A percentile compares a stretch with the other conserved stretches of the same genome.
phyloP scores from a whole-genome alignment of 169 alveolate species.

The Plasmodium berghei region DNA sequence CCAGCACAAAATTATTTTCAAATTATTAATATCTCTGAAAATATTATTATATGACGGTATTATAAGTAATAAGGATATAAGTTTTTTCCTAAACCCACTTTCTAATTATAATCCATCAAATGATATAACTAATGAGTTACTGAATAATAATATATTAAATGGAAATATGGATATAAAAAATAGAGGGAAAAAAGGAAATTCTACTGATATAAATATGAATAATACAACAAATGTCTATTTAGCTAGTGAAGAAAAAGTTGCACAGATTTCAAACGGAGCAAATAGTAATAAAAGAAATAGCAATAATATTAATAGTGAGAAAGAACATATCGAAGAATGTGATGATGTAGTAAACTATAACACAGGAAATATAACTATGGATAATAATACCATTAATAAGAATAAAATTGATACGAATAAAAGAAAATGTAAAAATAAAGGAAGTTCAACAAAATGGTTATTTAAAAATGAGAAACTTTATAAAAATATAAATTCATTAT shows the following conservation, averaged over 20 bases:
- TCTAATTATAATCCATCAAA: conserved; percentile 69
- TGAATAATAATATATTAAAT: conserved; percentile 33
- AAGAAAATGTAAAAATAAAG: conserved; percentile 90
- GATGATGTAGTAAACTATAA: neutral
- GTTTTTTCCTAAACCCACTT: conserved; percentile 89
- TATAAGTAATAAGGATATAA: conserved; percentile 91
- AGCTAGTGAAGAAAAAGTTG: neutral
- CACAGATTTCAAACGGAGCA: no score
- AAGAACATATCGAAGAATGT: neutral
- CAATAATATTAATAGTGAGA: conserved; percentile 25
- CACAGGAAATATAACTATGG: neutral
- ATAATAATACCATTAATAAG: conserved; percentile 12
- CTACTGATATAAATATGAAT: neutral
- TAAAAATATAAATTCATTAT: conserved; percentile 93
- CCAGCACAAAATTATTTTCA: conserved; percentile 95
- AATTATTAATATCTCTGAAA: conserved; percentile 94
- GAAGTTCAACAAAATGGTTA: conserved; percentile 90
- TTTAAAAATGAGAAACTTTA: conserved; percentile 91
- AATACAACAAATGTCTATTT: neutral
- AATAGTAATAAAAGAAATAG: neutral
- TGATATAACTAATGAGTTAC: conserved; percentile 40
- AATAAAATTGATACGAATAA: conserved; percentile 83
- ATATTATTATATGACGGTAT: conserved; percentile 92
- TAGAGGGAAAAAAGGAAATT: conserved; percentile 9
- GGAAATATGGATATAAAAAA: conserved; percentile 24